Evolutionary conservation across 768 basidiomycete genomes (phyloP).

Genomic region (Lentinula guzmanii): DNA sequence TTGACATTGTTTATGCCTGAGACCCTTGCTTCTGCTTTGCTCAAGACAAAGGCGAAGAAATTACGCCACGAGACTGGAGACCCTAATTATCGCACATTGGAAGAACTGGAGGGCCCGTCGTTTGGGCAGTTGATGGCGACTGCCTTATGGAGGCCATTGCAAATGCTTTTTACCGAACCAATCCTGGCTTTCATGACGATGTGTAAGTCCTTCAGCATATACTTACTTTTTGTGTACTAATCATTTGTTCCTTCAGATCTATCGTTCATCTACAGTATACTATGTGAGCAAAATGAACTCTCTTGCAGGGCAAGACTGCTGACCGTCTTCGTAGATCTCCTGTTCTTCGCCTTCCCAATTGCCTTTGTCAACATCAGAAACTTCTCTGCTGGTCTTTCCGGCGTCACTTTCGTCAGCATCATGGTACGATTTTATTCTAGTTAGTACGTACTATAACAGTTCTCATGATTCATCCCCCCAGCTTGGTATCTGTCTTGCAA

Average conservation of each 20-base stretch:
- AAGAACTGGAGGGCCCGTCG: conserved; percentile 31
- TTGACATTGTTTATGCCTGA: conserved; percentile 42
- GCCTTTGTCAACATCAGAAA: conserved; percentile 33
- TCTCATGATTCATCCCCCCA: conserved; percentile 7
- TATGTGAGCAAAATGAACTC: conserved; percentile 21
- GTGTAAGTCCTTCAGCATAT: conserved; percentile 19
- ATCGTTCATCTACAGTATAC: conserved; percentile 35
- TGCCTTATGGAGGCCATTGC: conserved; percentile 31
- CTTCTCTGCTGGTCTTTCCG: conserved; percentile 32
- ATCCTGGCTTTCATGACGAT: conserved; percentile 38
- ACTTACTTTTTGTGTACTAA: neutral
- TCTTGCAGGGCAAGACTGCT: neutral
- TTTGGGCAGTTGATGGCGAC: conserved; percentile 27
- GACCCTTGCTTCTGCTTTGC: conserved; percentile 41
- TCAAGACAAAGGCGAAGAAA: conserved; percentile 32
- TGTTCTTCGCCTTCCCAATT: conserved; percentile 41
- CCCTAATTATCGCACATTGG: conserved; percentile 25
- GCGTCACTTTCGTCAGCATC: conserved; percentile 38
- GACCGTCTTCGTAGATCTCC: conserved; percentile 19
- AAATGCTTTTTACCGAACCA: conserved; percentile 38
- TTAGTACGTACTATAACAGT: neutral
- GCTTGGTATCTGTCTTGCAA: conserved; percentile 29
- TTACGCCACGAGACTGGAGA: conserved; percentile 35
- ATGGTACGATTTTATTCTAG: conserved; percentile 21
- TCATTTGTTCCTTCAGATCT: conserved; percentile 22